Evolutionary conservation across 2,329 filamentous ascomycete genomes (phyloP).

Genomic region (Bipolaris sorokiniana): DNA sequence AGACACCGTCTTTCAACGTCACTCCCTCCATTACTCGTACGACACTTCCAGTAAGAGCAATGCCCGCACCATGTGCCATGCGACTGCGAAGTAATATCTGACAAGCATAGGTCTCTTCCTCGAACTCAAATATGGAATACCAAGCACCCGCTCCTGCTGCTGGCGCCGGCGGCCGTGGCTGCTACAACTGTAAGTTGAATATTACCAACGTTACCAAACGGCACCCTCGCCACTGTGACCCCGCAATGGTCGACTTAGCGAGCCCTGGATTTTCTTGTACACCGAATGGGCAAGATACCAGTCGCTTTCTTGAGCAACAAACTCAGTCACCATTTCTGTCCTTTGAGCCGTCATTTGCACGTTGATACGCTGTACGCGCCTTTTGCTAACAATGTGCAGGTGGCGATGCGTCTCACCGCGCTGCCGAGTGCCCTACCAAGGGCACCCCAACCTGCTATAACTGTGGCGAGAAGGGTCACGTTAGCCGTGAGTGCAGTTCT

Average conservation of each 20-base stretch:
- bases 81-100: constrained; percentile 19
- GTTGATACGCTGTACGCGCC: background rate
- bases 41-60: constrained; percentile 34
- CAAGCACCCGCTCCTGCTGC: constrained; percentile 41
- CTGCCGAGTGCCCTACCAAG: constrained; percentile 59
- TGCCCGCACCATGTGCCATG: constrained; percentile 4
- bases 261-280: background rate
- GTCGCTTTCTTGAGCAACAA: background rate
- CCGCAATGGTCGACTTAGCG: background rate
- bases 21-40: constrained; percentile 20
- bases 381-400: constrained; percentile 43
- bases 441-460: constrained; percentile 57
- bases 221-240: constrained; percentile 7
- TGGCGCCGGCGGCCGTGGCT: constrained; percentile 48
- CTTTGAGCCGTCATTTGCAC: background rate
- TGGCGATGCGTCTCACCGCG: constrained; percentile 57
- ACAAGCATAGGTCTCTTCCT: constrained; percentile 33
- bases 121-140: constrained; percentile 44
- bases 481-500: constrained; percentile 84
- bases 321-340: background rate
- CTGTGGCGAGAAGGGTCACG: constrained; percentile 57
- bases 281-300: background rate
- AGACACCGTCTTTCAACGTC: constrained; percentile 27
- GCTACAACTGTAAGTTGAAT: constrained; percentile 51
- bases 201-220: background rate